phyloP scores from a whole-genome alignment of 78 protist genomes.

The Chrysochromulina parva region DNA sequence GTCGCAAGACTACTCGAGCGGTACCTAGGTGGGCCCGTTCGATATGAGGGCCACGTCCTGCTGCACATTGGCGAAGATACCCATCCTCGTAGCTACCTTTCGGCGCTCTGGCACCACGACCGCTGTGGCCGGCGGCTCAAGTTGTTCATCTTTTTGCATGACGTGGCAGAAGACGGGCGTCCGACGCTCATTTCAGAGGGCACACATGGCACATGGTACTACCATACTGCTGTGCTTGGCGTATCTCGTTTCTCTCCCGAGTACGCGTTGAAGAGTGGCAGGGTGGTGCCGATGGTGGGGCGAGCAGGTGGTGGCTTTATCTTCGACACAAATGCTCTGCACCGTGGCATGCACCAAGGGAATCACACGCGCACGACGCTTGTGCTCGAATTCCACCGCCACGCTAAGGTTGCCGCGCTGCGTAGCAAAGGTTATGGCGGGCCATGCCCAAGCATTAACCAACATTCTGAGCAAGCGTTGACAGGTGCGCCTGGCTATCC shows the following conservation, averaged over 20 bases:
- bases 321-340: conserved; percentile 4
- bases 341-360: background rate
- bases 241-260: background rate
- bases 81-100: background rate
- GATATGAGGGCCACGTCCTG: background rate
- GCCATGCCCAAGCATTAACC: too few species aligned
- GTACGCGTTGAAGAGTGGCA: background rate
- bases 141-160: conserved; percentile 10
- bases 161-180: background rate
- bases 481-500: too few species aligned
- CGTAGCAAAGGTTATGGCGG: too few species aligned
- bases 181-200: background rate
- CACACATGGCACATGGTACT: background rate
- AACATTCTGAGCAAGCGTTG: too few species aligned
- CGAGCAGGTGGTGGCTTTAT: conserved; percentile 11
- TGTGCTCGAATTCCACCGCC: background rate
- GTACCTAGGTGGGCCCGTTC: too few species aligned
- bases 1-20: too few species aligned
- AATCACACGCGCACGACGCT: background rate
- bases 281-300: background rate
- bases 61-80: background rate
- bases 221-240: background rate
- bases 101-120: conserved; percentile 24
- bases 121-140: conserved; percentile 23
- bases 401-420: background rate